Percentiles rank a stretch among this genome's conserved stretches.
phyloP scores from a whole-genome alignment of 768 basidiomycete species.

The Favolaschia claudopus region DNA sequence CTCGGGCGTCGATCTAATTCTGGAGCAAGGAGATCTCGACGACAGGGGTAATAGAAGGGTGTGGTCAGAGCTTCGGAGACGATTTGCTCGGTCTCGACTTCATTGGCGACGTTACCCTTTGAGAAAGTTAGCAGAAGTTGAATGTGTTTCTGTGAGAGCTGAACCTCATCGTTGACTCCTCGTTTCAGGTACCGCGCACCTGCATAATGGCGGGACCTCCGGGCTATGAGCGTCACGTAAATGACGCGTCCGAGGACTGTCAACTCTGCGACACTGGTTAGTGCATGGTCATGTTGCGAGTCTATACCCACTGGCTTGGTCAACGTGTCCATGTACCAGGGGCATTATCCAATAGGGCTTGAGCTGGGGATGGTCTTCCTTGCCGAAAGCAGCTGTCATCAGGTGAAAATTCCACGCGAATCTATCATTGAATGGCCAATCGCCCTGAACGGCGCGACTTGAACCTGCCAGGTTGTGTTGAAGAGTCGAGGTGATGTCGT shows the following conservation, averaged over 20 bases:
- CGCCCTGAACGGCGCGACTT: conserved; percentile 48
- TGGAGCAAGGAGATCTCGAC: conserved; percentile 38
- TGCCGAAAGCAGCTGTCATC: conserved; percentile 71
- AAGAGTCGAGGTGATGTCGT: conserved; percentile 95
- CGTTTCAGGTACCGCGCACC: conserved; percentile 94
- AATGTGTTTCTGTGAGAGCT: conserved; percentile 3
- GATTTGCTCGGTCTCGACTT: conserved; percentile 99
- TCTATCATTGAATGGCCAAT: conserved; percentile 82
- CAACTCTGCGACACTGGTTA: conserved; percentile 69
- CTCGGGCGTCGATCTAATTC: conserved; percentile 62
- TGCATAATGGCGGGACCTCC: conserved; percentile 93
- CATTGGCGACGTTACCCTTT: conserved; percentile 98
- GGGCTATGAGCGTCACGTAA: conserved; percentile 94
- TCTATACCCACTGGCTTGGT: conserved; percentile 87
- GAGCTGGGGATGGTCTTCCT: conserved; percentile 45
- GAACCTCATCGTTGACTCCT: conserved; percentile 91
- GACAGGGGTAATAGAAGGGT: conserved; percentile 81
- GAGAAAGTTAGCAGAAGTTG: background rate
- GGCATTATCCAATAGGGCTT: conserved; percentile 88
- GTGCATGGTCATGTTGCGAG: background rate
- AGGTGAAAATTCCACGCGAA: conserved; percentile 97
- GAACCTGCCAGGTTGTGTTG: conserved; percentile 87
- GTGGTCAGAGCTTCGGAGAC: conserved; percentile 91
- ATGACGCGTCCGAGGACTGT: conserved; percentile 89
- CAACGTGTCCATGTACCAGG: conserved; percentile 94